These are phyloP conservation scores for Pseudophaeomoniella oleicola DNA, from an alignment of 2,329 filamentous ascomycete genomes.

Conservation along the genomic window DNA sequence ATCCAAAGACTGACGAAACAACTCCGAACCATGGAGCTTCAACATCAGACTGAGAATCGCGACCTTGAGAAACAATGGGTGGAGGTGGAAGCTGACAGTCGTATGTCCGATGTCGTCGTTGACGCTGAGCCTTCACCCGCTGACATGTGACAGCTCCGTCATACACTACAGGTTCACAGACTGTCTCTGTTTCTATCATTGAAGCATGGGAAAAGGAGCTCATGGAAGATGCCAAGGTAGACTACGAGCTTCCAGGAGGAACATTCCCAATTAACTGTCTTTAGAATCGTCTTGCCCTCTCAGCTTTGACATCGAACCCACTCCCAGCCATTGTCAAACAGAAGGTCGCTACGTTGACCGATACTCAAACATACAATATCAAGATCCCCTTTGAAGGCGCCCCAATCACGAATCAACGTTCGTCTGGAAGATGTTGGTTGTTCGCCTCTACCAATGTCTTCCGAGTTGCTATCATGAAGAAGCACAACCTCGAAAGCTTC, in stretches of 20 bases:
- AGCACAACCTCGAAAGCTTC: constrained; percentile 61
- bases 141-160: constrained; percentile 2
- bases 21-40: constrained; percentile 18
- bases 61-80: constrained; percentile 36
- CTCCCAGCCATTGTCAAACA: constrained; percentile 53
- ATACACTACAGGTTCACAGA: constrained; percentile 16
- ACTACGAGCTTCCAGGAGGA: constrained; percentile 1
- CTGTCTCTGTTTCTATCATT: constrained; percentile 37
- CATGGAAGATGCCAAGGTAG: constrained; percentile 50
- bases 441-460: constrained; percentile 89
- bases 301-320: constrained; percentile 54
- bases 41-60: constrained; percentile 19
- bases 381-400: constrained; percentile 68
- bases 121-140: neutral
- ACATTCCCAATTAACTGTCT: constrained; percentile 1
- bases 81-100: constrained; percentile 33
- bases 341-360: constrained; percentile 45
- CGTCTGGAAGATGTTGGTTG: constrained; percentile 77
- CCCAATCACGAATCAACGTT: constrained; percentile 73
- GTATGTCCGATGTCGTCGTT: constrained; percentile 4
- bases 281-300: constrained; percentile 57
- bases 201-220: constrained; percentile 47
- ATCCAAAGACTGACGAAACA: constrained; percentile 24
- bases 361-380: constrained; percentile 72
- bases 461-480: constrained; percentile 74